A percentile compares a stretch with the other conserved stretches of the same genome.
Evolutionary conservation across 768 basidiomycete genomes (phyloP).

Genomic region (Mycena vitilis): DNA sequence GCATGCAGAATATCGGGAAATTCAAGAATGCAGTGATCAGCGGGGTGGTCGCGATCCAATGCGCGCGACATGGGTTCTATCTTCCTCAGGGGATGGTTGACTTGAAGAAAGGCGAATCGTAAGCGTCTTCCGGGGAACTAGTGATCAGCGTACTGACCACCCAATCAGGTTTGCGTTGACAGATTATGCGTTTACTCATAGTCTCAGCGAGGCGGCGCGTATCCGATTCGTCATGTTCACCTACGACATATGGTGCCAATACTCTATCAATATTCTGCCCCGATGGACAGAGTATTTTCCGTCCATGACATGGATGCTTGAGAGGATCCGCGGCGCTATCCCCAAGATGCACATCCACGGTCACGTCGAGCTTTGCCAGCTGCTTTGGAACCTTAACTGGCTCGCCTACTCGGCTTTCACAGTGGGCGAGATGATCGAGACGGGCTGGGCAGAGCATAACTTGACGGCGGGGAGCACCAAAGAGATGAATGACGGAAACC

Average conservation of each 20-base stretch:
- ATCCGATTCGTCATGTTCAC: constrained; percentile 39
- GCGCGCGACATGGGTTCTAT: constrained; percentile 43
- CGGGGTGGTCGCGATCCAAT: constrained; percentile 35
- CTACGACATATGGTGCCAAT: constrained; percentile 48
- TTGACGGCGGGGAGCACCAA: constrained; percentile 43
- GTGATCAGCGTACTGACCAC: neutral
- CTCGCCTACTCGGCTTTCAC: constrained; percentile 37
- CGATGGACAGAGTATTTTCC: constrained; percentile 39
- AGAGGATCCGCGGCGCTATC: constrained; percentile 35
- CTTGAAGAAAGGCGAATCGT: constrained; percentile 43
- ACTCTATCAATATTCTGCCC: constrained; percentile 33
- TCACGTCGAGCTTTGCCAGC: constrained; percentile 42
- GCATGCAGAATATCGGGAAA: neutral
- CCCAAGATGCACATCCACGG: constrained; percentile 46
- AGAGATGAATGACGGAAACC: constrained; percentile 45
- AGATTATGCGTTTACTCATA: constrained; percentile 40
- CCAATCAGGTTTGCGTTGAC: constrained; percentile 37
- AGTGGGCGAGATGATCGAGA: constrained; percentile 41
- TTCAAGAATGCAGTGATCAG: constrained; percentile 2
- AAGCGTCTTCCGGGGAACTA: constrained; percentile 1
- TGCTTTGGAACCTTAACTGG: constrained; percentile 40
- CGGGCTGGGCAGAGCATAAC: constrained; percentile 41
- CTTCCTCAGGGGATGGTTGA: constrained; percentile 39
- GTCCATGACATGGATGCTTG: constrained; percentile 6
- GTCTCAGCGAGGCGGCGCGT: constrained; percentile 27